phyloP scores from a whole-genome alignment of 148 eudicot genomes.

The Rhododendron simsii region DNA sequence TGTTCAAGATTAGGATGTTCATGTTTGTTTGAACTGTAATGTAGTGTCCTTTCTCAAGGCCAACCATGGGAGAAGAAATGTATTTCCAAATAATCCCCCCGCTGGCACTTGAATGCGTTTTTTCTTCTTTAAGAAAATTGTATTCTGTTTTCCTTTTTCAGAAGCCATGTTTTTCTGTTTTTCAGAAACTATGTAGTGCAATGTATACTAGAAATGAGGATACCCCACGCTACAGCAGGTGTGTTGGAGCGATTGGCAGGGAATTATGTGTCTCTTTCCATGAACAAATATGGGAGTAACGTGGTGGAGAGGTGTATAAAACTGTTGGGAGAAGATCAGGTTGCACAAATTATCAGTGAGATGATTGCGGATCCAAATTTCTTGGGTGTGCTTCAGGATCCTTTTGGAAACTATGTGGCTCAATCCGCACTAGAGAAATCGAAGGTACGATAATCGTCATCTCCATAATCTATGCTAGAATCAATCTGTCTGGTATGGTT shows the following conservation, averaged over 20 bases:
- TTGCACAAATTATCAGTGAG: constrained; percentile 24
- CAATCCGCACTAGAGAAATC: constrained; percentile 25
- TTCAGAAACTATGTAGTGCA: constrained; percentile 65
- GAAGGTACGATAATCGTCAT: constrained; percentile 25
- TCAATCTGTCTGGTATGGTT: not conserved
- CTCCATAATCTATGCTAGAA: not conserved
- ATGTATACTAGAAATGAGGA: constrained; percentile 13
- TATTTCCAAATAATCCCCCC: too few species aligned
- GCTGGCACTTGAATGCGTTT: not conserved
- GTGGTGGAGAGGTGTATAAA: constrained; percentile 15
- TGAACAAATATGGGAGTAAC: constrained; percentile 1
- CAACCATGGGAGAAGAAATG: too few species aligned
- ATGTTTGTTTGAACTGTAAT: too few species aligned
- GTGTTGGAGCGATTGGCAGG: constrained; percentile 18
- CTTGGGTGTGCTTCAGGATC: constrained; percentile 29
- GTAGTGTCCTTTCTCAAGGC: too few species aligned
- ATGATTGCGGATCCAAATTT: constrained; percentile 14
- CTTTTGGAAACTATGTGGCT: constrained; percentile 51
- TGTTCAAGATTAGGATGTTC: too few species aligned
- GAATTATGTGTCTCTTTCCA: not conserved
- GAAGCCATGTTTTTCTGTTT: not conserved
- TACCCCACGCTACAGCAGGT: not conserved
- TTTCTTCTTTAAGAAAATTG: not conserved
- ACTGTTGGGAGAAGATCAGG: constrained; percentile 10
- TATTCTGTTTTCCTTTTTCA: not conserved